Base-by-base conservation (phyloP, 2,329 filamentous ascomycete genomes). In the Aspergillus quadricinctus region DNA sequence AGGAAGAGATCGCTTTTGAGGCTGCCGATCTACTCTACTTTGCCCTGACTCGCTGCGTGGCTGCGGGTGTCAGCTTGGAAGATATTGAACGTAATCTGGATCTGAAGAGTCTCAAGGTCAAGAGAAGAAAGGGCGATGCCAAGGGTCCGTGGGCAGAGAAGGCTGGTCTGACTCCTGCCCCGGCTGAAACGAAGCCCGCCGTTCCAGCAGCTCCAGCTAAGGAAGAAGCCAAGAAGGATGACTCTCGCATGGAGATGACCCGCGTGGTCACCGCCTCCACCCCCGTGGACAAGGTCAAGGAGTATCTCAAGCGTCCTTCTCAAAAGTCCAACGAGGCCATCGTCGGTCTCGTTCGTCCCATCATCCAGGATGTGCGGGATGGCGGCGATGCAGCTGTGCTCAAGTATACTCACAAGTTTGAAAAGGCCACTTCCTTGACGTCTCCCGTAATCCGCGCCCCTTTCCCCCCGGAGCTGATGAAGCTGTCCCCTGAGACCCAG, bases 21-120 rank as follows among this genome's bases (percentile, higher is more conserved):
- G 92, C 94, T 8, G 94, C 94, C 0, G 94, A 99, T 70, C 78
- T 99, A 55, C 86, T 99, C 53, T 99, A 97, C 78, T 99, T 99
- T 78, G 91, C 93, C 7, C 78, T 99, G 55, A 90, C 94, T 23
- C 95, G 92, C 75, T 96, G 92, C 57, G 82, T 96, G 45, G 83
- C 89, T 53, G 87, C 90, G 3, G 94, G 92, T 43, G 93, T 96
- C 8, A 88, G 83, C 55, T 76, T 99, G 37, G 87, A 91, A 58
- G 93, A 97, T 70, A 89, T 99, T 53, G 93, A 97, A 78, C 87
- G 83, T 55, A 97, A 91, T 70, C 83, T 99, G 19, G 93, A 99
- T 69, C 87, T 90, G 49, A 99, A 99, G 85, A 92, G 89, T 71
- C 80, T 95, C 66, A 97, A 97, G 80, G 90, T 97, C 52, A 96